These are phyloP conservation scores for Agastache rugosa DNA, from an alignment of 257 asterid genomes.

Conservation along the genomic window DNA sequence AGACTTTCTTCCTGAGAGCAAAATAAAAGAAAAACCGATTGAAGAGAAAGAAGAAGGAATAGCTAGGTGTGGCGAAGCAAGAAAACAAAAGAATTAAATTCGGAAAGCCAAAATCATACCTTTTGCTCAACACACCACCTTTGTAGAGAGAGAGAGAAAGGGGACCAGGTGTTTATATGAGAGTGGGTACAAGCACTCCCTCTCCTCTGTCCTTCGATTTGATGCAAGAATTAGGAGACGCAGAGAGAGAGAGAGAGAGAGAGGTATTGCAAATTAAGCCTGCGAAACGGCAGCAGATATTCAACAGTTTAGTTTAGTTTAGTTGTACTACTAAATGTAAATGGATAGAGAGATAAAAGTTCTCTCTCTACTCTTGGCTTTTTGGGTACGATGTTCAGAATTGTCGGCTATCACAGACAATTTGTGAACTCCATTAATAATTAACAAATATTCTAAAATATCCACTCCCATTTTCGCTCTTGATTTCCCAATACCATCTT, in stretches of 20 bases:
- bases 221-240: slow-evolving; percentile 7
- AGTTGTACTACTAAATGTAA: background rate
- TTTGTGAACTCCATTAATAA: slow-evolving; percentile 54
- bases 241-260: slow-evolving; percentile 8
- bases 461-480: background rate
- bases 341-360: background rate
- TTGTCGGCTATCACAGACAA: slow-evolving; percentile 88
- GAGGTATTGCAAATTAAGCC: background rate
- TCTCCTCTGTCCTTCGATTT: slow-evolving; percentile 7
- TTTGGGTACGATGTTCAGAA: slow-evolving; percentile 85
- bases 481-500: background rate
- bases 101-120: slow-evolving; percentile 32
- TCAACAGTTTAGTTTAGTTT: too few relatives aligned
- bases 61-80: too few relatives aligned
- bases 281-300: too few relatives aligned
- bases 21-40: background rate
- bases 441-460: background rate
- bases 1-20: slow-evolving; percentile 8
- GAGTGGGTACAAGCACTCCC: slow-evolving; percentile 35
- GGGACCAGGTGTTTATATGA: slow-evolving; percentile 31
- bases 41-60: background rate
- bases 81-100: background rate
- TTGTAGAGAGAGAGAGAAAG: slow-evolving; percentile 11
- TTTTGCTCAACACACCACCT: slow-evolving; percentile 14
- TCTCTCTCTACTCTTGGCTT: slow-evolving; percentile 28